These are phyloP conservation scores for Citrullus mucosospermus DNA, from an alignment of 306 rosid genomes.

Conservation along the genomic window DNA sequence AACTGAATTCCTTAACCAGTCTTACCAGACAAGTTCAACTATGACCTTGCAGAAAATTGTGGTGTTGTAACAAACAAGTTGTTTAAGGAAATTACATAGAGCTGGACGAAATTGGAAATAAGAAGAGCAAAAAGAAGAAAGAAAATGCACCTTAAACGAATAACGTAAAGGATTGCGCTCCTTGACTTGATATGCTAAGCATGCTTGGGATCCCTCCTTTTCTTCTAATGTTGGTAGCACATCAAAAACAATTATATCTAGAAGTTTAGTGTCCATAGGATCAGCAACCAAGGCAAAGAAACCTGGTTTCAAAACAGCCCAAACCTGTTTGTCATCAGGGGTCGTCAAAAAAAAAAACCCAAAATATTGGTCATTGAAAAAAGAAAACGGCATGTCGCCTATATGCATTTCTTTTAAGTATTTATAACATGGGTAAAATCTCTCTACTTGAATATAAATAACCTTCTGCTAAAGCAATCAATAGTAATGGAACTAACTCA, in stretches of 20 bases:
- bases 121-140: not conserved
- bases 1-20: not conserved
- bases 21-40: not conserved
- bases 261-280: slow-evolving; percentile 27
- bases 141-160: slow-evolving; percentile 21
- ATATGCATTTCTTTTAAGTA: not conserved
- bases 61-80: not conserved
- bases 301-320: slow-evolving; percentile 46
- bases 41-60: not conserved
- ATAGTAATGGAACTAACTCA: not conserved
- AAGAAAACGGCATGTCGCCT: not conserved
- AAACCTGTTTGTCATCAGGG: slow-evolving; percentile 23
- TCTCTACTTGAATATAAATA: not conserved
- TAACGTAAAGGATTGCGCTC: slow-evolving; percentile 28
- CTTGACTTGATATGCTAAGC: slow-evolving; percentile 27
- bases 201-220: slow-evolving; percentile 9
- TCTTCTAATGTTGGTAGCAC: slow-evolving; percentile 16
- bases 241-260: slow-evolving; percentile 29
- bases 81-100: not conserved
- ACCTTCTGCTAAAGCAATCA: not conserved
- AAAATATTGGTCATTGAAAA: not conserved
- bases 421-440: not conserved
- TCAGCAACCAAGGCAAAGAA: slow-evolving; percentile 36
- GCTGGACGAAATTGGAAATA: not conserved
- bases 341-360: not conserved